These are phyloP conservation scores for Oryza longistaminata DNA, from an alignment of 176 grass and related monocot genomes.

Conservation along the genomic window DNA sequence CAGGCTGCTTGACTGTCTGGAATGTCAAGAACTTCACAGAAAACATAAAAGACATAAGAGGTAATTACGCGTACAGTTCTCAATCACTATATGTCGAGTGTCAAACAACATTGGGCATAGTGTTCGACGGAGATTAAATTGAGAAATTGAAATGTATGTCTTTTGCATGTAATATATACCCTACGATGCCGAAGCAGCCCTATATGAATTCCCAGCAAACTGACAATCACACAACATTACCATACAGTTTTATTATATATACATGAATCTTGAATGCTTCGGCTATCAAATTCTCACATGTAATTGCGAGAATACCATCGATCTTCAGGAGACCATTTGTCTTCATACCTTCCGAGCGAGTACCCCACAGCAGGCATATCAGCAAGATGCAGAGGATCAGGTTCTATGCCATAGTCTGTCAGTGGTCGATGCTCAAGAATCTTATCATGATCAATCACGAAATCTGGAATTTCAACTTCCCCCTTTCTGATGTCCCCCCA, in stretches of 20 bases:
- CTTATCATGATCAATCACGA: conserved; percentile 70
- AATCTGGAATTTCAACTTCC: conserved; percentile 88
- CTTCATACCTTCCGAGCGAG: conserved; percentile 66
- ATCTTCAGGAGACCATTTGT: conserved; percentile 71
- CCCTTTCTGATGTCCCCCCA: conserved; percentile 82
- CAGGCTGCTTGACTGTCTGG: no score
- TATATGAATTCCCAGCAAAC: not conserved
- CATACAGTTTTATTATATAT: not conserved
- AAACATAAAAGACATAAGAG: not conserved
- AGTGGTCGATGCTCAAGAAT: conserved; percentile 91
- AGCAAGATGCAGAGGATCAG: conserved; percentile 73
- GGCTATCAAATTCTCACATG: conserved; percentile 41
- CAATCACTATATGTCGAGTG: not conserved
- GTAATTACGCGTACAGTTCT: not conserved
- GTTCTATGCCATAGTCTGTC: conserved; percentile 97
- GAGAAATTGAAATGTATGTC: not conserved
- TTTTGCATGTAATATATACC: not conserved
- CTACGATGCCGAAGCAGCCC: not conserved
- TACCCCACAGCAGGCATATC: conserved; percentile 68
- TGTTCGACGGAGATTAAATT: not conserved
- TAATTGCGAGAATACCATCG: conserved; percentile 54
- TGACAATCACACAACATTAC: not conserved
- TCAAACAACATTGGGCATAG: not conserved
- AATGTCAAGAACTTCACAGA: not conserved
- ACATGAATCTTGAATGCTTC: conserved; percentile 2